Base-by-base conservation (phyloP, 2,329 filamentous ascomycete genomes). In the Arthrobotrys pseudoclavata region DNA sequence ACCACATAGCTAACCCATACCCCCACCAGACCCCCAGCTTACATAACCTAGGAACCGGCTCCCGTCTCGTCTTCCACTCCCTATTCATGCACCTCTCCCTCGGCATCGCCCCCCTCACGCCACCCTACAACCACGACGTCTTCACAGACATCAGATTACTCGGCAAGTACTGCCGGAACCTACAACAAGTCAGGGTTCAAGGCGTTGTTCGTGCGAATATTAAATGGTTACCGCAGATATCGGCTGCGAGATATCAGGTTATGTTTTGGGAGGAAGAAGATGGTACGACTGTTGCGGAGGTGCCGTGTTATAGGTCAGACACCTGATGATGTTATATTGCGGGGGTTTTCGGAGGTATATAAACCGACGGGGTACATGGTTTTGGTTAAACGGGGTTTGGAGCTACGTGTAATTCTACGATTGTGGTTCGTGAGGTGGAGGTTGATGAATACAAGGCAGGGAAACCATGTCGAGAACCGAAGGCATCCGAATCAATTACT, bases 31-130 rank as follows among this genome's bases (percentile, higher is more conserved):
- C 20, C 3, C 29, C 63, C 10, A 40, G n/a, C 20, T 22, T 55
- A 26, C 40, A 42, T 4, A 68, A 24, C 18, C 48, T 68, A 34
- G 63, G 48, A 42, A 47, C 34, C 12, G 48, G 63, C 1, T 18
- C 24, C 29, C 61, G 61, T 24, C 61, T 66, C n/a, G 42, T 66
- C 29, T 66, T 66, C 61, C 26, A 52, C 42, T 66, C 61, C 20
- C 45, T 66, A 10, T 66, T 34, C 31, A 52, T 37, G 29, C 29
- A 66, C n/a, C 29, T 66, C 20, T 34, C 42, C 0, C 31, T 66
- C 18, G 42, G 26, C 2, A 66, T 37, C 3, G 26, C 60, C 31
- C 26, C 61, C 34, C 45, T 66, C 26, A 50, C 61, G n/a, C 61
- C 61, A 52, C 29, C 61, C 20, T 66, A 66, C 24, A 66, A 52